Percentiles rank a stretch among this genome's conserved stretches.
Conservation (phyloP, 345 rosid species). For the Clarkia xantiana region DNA sequence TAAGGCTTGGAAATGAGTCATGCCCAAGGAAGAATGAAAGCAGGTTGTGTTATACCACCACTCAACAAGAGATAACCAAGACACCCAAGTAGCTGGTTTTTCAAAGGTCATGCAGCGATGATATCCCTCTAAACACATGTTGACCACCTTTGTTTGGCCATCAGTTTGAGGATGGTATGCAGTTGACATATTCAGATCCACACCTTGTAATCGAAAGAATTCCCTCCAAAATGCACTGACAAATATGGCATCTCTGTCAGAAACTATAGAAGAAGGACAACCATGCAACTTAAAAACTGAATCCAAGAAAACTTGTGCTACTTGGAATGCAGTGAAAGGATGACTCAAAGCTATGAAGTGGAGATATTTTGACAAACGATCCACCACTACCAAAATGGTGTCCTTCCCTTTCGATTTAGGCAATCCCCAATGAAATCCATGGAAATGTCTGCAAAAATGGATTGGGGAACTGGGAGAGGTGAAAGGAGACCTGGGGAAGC, state of each 20-base stretch:
- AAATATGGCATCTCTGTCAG: not conserved
- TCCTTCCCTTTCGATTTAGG: not conserved
- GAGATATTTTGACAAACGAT: not conserved
- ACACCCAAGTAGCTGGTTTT: not conserved
- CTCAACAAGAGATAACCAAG: not conserved
- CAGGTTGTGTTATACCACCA: not conserved
- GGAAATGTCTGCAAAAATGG: not conserved
- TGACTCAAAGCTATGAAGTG: not conserved
- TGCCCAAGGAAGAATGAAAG: not conserved
- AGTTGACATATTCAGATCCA: not conserved
- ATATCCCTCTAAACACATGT: not conserved
- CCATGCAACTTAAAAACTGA: constrained; percentile 1
- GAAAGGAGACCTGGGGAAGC: not conserved
- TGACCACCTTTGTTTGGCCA: not conserved
- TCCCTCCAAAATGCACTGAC: constrained; percentile 3
- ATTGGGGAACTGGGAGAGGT: not conserved
- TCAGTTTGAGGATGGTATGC: not conserved
- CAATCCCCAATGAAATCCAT: constrained; percentile 3
- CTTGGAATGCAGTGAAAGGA: not conserved
- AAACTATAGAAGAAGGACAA: constrained; percentile 1
- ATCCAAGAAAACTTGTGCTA: not conserved
- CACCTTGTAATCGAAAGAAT: not conserved
- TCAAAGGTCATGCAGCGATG: not conserved
- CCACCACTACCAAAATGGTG: not conserved
- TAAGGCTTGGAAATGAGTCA: too few relatives aligned